phyloP scores from a whole-genome alignment of 345 rosid species.

The Raphanus sativus region DNA sequence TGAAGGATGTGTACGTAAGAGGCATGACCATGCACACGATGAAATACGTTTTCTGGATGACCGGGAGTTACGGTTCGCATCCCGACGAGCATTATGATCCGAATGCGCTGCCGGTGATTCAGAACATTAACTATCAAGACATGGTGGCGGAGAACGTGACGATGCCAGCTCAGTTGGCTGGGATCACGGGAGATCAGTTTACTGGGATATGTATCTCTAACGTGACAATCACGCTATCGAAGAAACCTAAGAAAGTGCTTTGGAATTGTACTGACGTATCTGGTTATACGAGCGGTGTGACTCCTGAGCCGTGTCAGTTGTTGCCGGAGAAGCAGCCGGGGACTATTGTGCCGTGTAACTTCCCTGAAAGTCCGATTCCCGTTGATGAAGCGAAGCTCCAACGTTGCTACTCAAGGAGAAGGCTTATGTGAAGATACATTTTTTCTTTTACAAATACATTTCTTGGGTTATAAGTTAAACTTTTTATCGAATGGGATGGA shows the following conservation, averaged over 20 bases:
- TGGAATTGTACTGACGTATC: conserved; percentile 79
- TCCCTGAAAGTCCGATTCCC: conserved; percentile 58
- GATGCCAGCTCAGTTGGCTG: conserved; percentile 60
- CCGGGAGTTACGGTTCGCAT: conserved; percentile 79
- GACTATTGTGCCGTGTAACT: conserved; percentile 44
- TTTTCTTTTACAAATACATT: not conserved
- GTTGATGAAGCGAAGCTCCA: conserved; percentile 49
- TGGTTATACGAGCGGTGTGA: conserved; percentile 61
- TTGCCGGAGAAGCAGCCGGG: conserved; percentile 50
- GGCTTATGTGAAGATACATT: conserved; percentile 31
- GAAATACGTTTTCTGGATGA: conserved; percentile 90
- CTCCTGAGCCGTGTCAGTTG: conserved; percentile 57
- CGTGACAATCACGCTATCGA: conserved; percentile 51
- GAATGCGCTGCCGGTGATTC: conserved; percentile 62
- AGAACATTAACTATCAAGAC: conserved; percentile 65
- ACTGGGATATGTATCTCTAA: conserved; percentile 81
- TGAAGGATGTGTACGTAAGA: conserved; percentile 69
- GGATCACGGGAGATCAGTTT: conserved; percentile 59
- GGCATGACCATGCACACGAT: conserved; percentile 67
- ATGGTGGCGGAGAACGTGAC: conserved; percentile 75
- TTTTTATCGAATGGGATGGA: not conserved
- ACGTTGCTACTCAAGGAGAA: conserved; percentile 45
- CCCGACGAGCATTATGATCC: conserved; percentile 69
- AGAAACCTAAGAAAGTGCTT: conserved; percentile 54
- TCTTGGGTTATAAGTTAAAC: conserved; percentile 28